Evolutionary conservation across 192 early-diverging fungal species (phyloP), one percentile per base, ranked within the genome.

Genomic region (Oehlia diaphana): DNA sequence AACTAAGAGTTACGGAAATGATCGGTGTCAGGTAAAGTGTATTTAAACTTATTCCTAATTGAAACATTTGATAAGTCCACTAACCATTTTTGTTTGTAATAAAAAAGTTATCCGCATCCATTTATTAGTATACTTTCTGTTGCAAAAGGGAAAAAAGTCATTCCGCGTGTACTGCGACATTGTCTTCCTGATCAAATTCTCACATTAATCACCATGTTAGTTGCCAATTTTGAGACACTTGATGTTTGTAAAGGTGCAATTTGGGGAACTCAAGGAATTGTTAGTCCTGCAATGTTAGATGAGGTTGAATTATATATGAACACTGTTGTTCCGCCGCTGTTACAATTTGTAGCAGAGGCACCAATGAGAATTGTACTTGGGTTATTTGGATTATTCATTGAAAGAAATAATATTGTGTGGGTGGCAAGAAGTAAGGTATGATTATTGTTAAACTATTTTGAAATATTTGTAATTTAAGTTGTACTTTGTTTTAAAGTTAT

Each of bases 251-350:
- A 86, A 35, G 79, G 81, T 35, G 85, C 84, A 23, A 81, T 88
- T 50, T 89, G 86, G 71, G 81, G 81, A 19, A 79, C 79, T 23
- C 37, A 62, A 42, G 74, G 39, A 42, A 65, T 39, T 9, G 35
- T 76, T 62, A 70, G 14, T 23, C 61, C 83, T 6, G 76, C 77
- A 49, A 83, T 85, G 39, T 85, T 83, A 76, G 92, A 95, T 68
- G 91, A 93, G 80, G 90, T 93, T 50, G 95, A 96, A 70, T 74
- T 96, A 65, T 98, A 98, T 76, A 90, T 98, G 90, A 90, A 93
- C 74, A 90, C 91, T 8, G 92, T 96, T n/a, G 88, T 98, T 50
- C 98, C 98, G 10, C 90, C 94, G 9, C 81, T 96, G 12, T 89
- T 96, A 28, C 87, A 86, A 9, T 91, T 97, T 72, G 83, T 98